Conservation (phyloP, 2,329 filamentous ascomycete genomes). For the Calonectria henricotiae region DNA sequence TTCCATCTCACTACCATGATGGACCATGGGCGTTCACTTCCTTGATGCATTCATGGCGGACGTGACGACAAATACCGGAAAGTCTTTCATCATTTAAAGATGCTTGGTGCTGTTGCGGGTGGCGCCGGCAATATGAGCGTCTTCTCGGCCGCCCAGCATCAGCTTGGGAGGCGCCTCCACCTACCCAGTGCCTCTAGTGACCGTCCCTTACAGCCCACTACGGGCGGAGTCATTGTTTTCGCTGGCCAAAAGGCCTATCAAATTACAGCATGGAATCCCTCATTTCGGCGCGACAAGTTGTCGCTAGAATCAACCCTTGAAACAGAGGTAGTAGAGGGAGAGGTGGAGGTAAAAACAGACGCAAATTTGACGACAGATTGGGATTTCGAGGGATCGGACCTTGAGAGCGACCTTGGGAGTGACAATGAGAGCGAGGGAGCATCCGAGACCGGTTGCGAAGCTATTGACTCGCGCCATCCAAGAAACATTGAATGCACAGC, state of each 20-base stretch:
- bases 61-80: background rate
- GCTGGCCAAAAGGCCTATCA: slow-evolving; percentile 15
- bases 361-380: background rate
- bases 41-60: background rate
- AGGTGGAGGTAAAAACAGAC: background rate
- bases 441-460: background rate
- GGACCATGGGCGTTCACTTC: background rate
- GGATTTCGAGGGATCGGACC: slow-evolving; percentile 1
- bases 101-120: slow-evolving; percentile 3
- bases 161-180: slow-evolving; percentile 6
- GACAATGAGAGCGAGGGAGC: slow-evolving; percentile 4
- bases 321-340: background rate
- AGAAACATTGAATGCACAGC: background rate
- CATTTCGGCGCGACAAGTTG: background rate
- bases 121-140: background rate
- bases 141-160: background rate
- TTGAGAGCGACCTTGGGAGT: background rate
- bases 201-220: background rate
- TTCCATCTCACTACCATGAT: background rate
- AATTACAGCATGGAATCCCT: slow-evolving; percentile 16
- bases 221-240: background rate
- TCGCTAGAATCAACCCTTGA: background rate
- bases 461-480: background rate
- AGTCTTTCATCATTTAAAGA: background rate
- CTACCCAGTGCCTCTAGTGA: background rate